Conservation (phyloP, 1,284 basidiomycete genomes). For the Porodaedalea pini region DNA sequence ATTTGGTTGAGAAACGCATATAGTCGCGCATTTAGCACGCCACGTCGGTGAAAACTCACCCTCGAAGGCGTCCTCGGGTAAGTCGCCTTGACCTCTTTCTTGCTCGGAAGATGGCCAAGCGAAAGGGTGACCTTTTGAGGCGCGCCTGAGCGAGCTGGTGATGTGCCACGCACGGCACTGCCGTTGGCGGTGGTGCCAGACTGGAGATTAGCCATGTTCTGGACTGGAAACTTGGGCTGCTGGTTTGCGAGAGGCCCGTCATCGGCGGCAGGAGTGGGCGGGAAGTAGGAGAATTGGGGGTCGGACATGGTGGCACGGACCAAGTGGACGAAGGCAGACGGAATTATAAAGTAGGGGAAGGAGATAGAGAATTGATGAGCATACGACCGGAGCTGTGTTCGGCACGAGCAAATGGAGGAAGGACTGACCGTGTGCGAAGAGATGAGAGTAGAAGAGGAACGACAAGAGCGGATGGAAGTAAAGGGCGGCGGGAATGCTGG, state of each 20-base stretch:
- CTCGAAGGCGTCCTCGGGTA: conserved; percentile 72
- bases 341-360: background rate
- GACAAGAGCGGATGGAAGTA: background rate
- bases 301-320: conserved; percentile 9
- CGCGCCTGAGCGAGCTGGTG: conserved; percentile 29
- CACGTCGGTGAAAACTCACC: conserved; percentile 35
- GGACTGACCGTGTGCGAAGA: conserved; percentile 7
- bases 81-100: conserved; percentile 62
- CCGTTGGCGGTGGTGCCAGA: background rate
- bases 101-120: conserved; percentile 67
- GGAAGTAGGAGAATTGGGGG: conserved; percentile 17
- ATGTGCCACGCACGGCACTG: conserved; percentile 8
- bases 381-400: background rate
- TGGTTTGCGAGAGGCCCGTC: conserved; percentile 5
- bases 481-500: background rate
- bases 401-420: background rate
- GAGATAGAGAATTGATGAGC: conserved; percentile 1
- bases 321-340: background rate
- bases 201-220: conserved; percentile 5
- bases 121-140: conserved; percentile 62
- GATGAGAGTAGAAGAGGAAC: background rate
- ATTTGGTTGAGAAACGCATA: conserved; percentile 5
- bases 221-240: conserved; percentile 7
- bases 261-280: conserved; percentile 15
- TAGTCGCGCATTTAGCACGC: background rate